phyloP scores from a whole-genome alignment of 2,329 filamentous ascomycete genomes.

The Thielaviopsis euricoi region DNA sequence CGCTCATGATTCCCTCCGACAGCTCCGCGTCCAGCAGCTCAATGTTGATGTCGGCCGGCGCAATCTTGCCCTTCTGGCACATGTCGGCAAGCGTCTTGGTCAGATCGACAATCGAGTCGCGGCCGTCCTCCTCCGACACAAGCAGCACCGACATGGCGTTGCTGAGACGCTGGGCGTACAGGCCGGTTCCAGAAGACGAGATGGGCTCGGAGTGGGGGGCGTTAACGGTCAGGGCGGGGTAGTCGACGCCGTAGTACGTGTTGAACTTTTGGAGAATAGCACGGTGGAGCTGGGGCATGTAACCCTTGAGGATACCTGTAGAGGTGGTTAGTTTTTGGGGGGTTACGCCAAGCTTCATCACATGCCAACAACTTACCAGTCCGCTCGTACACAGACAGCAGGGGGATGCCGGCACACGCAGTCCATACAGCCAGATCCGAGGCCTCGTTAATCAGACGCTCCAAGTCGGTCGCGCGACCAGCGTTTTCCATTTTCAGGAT shows the following conservation, averaged over 20 bases:
- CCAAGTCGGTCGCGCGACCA: slow-evolving; percentile 53
- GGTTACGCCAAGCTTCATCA: neutral
- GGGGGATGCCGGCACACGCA: slow-evolving; percentile 71
- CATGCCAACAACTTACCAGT: slow-evolving; percentile 43
- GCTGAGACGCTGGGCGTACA: slow-evolving; percentile 13
- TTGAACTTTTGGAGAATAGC: slow-evolving; percentile 64
- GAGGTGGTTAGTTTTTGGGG: neutral
- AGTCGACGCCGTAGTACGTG: slow-evolving; percentile 67
- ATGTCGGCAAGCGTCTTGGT: slow-evolving; percentile 90
- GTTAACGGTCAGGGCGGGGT: slow-evolving; percentile 50
- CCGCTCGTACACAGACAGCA: slow-evolving; percentile 81
- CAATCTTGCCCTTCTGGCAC: slow-evolving; percentile 77
- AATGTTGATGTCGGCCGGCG: slow-evolving; percentile 61
- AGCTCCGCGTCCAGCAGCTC: slow-evolving; percentile 86
- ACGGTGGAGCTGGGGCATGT: slow-evolving; percentile 70
- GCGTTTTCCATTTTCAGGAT: slow-evolving; percentile 62
- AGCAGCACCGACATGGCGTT: slow-evolving; percentile 23
- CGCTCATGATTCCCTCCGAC: slow-evolving; percentile 59
- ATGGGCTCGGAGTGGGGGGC: slow-evolving; percentile 27
- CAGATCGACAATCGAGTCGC: slow-evolving; percentile 86
- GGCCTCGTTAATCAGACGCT: slow-evolving; percentile 74
- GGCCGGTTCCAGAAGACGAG: slow-evolving; percentile 16
- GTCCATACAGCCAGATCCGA: slow-evolving; percentile 90
- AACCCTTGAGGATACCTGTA: slow-evolving; percentile 71
- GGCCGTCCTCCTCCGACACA: slow-evolving; percentile 73